Evolutionary conservation across 106 monocot species (phyloP).

Genomic region (Apostasia ramifera): DNA sequence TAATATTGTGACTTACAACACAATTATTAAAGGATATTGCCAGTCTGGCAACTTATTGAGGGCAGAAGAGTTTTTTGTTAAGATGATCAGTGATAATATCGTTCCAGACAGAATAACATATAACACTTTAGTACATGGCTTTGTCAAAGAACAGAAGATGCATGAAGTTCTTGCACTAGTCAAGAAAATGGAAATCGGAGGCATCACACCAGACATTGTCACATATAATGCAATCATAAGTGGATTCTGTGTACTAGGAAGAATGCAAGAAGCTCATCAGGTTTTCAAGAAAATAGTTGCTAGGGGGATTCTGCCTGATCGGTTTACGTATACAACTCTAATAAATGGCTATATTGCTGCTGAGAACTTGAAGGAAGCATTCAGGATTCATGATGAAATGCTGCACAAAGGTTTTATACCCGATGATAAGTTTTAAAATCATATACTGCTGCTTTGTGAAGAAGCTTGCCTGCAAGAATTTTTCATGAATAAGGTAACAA

Average conservation of each 20-base stretch:
- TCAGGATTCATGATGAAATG: slow-evolving; percentile 91
- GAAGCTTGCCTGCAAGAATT: too few relatives aligned
- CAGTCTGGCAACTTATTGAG: slow-evolving; percentile 48
- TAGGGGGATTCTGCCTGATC: slow-evolving; percentile 59
- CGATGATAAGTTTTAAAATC: slow-evolving; percentile 47
- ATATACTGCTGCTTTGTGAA: too few relatives aligned
- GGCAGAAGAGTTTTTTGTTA: slow-evolving; percentile 51
- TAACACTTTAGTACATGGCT: slow-evolving; percentile 72
- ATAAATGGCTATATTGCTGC: slow-evolving; percentile 63
- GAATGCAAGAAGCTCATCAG: slow-evolving; percentile 48
- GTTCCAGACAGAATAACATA: slow-evolving; percentile 70
- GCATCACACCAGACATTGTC: slow-evolving; percentile 54
- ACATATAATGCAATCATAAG: slow-evolving; percentile 68
- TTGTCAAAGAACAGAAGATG: slow-evolving; percentile 57
- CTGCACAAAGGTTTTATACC: slow-evolving; percentile 63
- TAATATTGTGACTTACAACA: slow-evolving; percentile 73
- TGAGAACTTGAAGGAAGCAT: slow-evolving; percentile 77
- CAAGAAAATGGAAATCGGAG: slow-evolving; percentile 48
- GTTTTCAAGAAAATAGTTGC: slow-evolving; percentile 43
- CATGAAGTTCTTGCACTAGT: slow-evolving; percentile 53
- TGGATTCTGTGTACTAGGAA: slow-evolving; percentile 57
- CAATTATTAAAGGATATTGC: slow-evolving; percentile 80
- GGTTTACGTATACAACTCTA: slow-evolving; percentile 63
- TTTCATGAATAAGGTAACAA: too few relatives aligned
- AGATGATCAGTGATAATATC: slow-evolving; percentile 51